These are phyloP conservation scores for Actinidia arguta DNA, from an alignment of 179 eudicot genomes.

Conservation along the genomic window DNA sequence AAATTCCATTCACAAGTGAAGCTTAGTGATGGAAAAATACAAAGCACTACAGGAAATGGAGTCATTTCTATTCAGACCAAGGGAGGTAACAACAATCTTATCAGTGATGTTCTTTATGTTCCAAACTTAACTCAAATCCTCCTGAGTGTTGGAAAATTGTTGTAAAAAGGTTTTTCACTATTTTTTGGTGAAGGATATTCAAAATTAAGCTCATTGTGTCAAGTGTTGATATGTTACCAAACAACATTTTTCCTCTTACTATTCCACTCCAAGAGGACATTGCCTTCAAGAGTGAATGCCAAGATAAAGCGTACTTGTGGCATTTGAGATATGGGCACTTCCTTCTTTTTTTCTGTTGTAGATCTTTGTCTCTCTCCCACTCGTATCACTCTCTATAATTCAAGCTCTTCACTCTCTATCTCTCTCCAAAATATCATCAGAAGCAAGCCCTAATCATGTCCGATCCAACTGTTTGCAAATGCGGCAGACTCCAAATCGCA, in stretches of 20 bases:
- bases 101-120: neutral
- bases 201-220: neutral
- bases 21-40: neutral
- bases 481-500: constrained; percentile 39
- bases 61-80: neutral
- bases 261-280: neutral
- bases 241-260: neutral
- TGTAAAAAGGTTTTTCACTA: neutral
- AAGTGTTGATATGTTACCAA: neutral
- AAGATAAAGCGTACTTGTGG: neutral
- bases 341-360: neutral
- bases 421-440: neutral
- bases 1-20: neutral
- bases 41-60: neutral
- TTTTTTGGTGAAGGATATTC: neutral
- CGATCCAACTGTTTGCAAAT: constrained; percentile 28
- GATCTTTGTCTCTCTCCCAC: neutral
- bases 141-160: neutral
- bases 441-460: constrained; percentile 6
- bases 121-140: neutral
- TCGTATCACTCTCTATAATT: too few relatives aligned
- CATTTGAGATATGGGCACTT: neutral
- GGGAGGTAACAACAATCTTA: neutral
- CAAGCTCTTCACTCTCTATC: neutral
- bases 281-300: neutral